A percentile compares a stretch with the other conserved stretches of the same genome.
phyloP scores from a whole-genome alignment of 371 early-diverging fungal species.

The Mortierella sp. region DNA sequence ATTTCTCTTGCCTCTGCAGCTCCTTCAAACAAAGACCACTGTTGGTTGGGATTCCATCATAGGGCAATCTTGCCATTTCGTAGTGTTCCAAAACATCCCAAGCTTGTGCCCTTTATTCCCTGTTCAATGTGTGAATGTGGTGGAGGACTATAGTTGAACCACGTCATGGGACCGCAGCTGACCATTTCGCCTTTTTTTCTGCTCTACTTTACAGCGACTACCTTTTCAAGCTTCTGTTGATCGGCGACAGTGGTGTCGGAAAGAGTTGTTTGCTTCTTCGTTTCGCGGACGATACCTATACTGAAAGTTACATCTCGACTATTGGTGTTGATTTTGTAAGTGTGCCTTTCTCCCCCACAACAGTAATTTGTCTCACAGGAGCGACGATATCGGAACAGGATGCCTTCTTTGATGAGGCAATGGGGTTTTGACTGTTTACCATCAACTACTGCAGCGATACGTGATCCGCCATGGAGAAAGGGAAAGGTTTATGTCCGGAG shows the following conservation, averaged over 20 bases:
- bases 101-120: constrained; percentile 1
- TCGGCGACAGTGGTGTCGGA: constrained; percentile 99
- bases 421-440: too few relatives aligned
- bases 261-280: constrained; percentile 98
- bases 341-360: constrained; percentile 2
- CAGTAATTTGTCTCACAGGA: too few relatives aligned
- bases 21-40: too few relatives aligned
- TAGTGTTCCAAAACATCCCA: background rate
- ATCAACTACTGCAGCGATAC: too few relatives aligned
- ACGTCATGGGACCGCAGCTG: background rate
- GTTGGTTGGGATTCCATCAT: too few relatives aligned
- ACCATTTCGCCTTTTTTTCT: background rate
- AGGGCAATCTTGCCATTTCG: too few relatives aligned
- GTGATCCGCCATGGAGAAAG: too few relatives aligned
- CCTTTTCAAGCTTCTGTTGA: constrained; percentile 98
- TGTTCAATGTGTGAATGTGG: background rate
- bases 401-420: too few relatives aligned
- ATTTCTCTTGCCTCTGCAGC: too few relatives aligned
- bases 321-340: constrained; percentile 97
- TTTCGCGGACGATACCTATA: constrained; percentile 98
- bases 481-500: too few relatives aligned
- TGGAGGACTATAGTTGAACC: too few relatives aligned
- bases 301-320: constrained; percentile 97
- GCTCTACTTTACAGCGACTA: constrained; percentile 9
- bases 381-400: too few relatives aligned